Evolutionary conservation across 2,329 filamentous ascomycete species (phyloP), one percentile per base, ranked within the genome.

Genomic region (Fusarium torreyae): DNA sequence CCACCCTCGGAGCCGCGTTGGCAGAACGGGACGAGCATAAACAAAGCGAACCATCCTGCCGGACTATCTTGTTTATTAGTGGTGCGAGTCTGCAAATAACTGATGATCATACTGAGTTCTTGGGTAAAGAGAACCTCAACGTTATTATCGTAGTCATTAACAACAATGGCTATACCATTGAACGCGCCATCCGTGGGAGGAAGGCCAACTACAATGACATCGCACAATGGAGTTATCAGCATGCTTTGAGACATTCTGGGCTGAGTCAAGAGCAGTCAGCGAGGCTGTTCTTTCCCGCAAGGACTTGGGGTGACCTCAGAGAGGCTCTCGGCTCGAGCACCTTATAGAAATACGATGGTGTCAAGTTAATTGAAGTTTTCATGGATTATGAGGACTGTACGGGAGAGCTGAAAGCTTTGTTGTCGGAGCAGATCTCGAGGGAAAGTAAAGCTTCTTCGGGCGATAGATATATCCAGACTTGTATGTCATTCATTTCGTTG

Each of bases 351-450:
- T 31, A 34, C 6, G 50, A 63, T 4, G 60, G 60, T 4, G 60
- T 63, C 1, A 57, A 33, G 7, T 28, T 63, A 43, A 13, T 63
- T 49, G 60, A 63, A 6, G 50, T 63, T 2, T 63, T 63, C 6
- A 63, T 63, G 60, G 60, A 36, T 2, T 58, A 63, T 1, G 58
- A 63, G 11, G 60, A 63, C 13, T 63, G 60, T 6, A 63, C 60
- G 1, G 60, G 58, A 2, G 58, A 44, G 6, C 49, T 63, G 17
- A 57, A 13, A 7, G 50, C 40, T 5, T 31, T 63, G 13, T 20
- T 63, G 3, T 18, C 43, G 7, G 43, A 15, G 2, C 60, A 63
- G 7, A 49, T 49, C 9, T 22, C 33, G 4, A 31, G 31, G 17
- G 49, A 58, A n/a, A 15, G 40, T 40, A 9, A 4, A 14, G 28